These are phyloP conservation scores for Cordyceps tenuipes DNA, from an alignment of 2,329 filamentous ascomycete genomes.

Conservation along the genomic window DNA sequence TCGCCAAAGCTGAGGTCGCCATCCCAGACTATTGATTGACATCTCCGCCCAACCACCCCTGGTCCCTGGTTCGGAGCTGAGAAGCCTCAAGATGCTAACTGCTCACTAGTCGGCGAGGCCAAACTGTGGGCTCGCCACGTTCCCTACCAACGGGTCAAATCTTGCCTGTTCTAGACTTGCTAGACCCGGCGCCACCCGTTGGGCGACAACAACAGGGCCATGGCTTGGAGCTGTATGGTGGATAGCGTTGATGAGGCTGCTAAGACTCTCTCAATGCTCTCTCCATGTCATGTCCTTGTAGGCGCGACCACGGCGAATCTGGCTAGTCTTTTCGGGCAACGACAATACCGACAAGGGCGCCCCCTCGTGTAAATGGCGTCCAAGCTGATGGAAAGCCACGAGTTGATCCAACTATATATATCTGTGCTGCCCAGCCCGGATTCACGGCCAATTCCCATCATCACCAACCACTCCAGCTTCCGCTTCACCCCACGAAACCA, in stretches of 20 bases:
- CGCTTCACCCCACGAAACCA: background rate
- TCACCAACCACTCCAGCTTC: background rate
- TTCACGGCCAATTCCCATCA: background rate
- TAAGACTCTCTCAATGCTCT: too few relatives aligned
- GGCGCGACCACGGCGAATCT: background rate
- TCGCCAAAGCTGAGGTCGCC: background rate
- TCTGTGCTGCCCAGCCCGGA: background rate
- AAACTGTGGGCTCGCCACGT: too few relatives aligned
- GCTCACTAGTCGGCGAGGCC: too few relatives aligned
- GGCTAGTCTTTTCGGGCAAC: background rate
- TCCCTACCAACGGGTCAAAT: background rate
- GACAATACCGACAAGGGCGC: background rate
- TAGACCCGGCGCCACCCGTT: background rate
- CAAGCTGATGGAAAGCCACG: background rate
- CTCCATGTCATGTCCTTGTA: background rate
- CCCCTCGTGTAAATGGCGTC: background rate
- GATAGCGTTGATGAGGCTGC: background rate
- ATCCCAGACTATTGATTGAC: background rate
- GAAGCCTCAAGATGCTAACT: background rate
- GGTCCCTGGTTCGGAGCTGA: background rate
- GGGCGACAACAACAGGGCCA: slow-evolving; percentile 6
- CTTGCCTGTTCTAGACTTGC: slow-evolving; percentile 7
- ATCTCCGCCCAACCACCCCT: background rate
- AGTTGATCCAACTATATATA: background rate
- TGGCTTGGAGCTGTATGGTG: slow-evolving; percentile 1